Evolutionary conservation across 768 basidiomycete genomes (phyloP).

Genomic region (Coprinellus micaceus): DNA sequence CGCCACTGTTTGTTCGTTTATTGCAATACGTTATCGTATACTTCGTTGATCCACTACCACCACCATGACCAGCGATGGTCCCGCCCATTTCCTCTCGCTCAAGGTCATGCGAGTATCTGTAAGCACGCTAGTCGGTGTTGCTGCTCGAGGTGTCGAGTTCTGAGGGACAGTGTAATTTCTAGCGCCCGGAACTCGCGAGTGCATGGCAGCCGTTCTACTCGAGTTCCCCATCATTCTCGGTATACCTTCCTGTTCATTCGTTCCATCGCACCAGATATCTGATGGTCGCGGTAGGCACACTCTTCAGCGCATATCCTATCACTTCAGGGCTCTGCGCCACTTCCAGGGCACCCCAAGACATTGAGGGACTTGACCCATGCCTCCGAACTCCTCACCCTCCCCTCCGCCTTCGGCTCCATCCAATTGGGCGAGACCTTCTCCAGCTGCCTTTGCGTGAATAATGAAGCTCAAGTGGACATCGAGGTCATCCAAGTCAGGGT

Average conservation of each 20-base stretch:
- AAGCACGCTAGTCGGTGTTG: conserved; percentile 32
- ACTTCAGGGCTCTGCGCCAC: conserved; percentile 65
- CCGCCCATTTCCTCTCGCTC: conserved; percentile 66
- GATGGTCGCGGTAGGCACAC: conserved; percentile 43
- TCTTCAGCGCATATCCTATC: conserved; percentile 76
- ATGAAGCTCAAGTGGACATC: conserved; percentile 63
- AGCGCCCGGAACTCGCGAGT: conserved; percentile 72
- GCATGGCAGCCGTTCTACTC: conserved; percentile 89
- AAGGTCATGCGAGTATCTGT: conserved; percentile 90
- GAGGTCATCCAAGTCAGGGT: conserved; percentile 63
- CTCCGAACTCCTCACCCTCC: conserved; percentile 75
- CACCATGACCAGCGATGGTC: conserved; percentile 44
- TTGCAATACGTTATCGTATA: not conserved
- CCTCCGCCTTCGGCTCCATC: conserved; percentile 80
- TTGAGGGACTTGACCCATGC: conserved; percentile 77
- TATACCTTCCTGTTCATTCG: conserved; percentile 21
- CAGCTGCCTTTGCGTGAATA: conserved; percentile 78
- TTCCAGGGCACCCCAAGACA: conserved; percentile 78
- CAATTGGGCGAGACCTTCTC: conserved; percentile 89
- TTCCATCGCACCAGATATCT: not conserved
- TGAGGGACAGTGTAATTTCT: conserved; percentile 14
- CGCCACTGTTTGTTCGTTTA: not conserved
- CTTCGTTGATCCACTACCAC: conserved; percentile 9
- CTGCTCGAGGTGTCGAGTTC: conserved; percentile 1
- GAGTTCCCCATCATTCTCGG: conserved; percentile 70